Percentiles rank a stretch among this genome's conserved stretches.
These are phyloP conservation scores for Penicillium sp. DNA, from an alignment of 2,329 filamentous ascomycete genomes.

Conservation along the genomic window DNA sequence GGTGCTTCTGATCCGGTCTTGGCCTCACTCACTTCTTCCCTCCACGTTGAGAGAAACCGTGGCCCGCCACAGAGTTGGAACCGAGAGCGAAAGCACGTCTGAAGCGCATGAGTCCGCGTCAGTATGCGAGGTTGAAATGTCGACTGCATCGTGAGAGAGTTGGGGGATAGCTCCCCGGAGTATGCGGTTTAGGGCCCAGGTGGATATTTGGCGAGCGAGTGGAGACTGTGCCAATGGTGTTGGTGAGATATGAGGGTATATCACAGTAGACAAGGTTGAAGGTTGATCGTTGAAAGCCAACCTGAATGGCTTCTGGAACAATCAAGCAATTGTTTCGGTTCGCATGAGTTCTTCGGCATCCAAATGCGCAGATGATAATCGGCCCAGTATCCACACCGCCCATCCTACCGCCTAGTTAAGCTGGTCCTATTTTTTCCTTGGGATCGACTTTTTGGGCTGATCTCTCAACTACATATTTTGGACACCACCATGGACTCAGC, in stretches of 20 bases:
- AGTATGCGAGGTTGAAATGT: conserved; percentile 34
- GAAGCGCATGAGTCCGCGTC: conserved; percentile 27
- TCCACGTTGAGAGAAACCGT: conserved; percentile 28
- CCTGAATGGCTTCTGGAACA: background rate
- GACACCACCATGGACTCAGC: conserved; percentile 48
- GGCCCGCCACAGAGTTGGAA: background rate
- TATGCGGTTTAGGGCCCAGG: conserved; percentile 1
- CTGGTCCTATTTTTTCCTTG: conserved; percentile 22
- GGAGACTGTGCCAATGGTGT: background rate
- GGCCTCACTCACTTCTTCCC: conserved; percentile 26
- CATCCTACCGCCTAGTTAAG: conserved; percentile 18
- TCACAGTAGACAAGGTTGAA: background rate
- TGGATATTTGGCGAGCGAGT: background rate
- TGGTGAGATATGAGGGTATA: background rate
- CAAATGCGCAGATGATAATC: conserved; percentile 13
- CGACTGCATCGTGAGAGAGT: conserved; percentile 37
- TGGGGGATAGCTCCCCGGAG: conserved; percentile 14
- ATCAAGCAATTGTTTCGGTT: conserved; percentile 5
- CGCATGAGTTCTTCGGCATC: background rate
- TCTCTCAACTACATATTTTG: conserved; percentile 12
- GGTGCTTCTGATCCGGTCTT: conserved; percentile 18
- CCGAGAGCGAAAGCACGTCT: conserved; percentile 13
- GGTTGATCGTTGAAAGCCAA: background rate
- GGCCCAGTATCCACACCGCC: conserved; percentile 19
- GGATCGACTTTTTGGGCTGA: conserved; percentile 2